Percentiles rank a stretch among this genome's conserved stretches.
Conservation (phyloP, 768 basidiomycete species). For the Tricholoma bakamatsutake region DNA sequence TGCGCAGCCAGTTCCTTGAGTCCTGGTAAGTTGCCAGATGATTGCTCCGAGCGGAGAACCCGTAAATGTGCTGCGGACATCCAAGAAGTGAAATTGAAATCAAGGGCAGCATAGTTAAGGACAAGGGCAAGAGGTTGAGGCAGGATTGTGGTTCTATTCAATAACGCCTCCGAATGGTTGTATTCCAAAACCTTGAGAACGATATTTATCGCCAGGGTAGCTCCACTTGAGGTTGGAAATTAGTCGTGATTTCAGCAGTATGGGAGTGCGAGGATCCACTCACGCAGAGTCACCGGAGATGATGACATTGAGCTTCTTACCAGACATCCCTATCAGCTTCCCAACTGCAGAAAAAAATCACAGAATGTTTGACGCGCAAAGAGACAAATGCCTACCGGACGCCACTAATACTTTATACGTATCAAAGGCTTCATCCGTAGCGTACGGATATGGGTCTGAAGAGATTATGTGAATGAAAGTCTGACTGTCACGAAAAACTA, state of each 20-base stretch:
- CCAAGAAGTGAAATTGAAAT: slow-evolving; percentile 99
- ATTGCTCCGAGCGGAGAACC: slow-evolving; percentile 83
- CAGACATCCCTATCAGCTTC: slow-evolving; percentile 79
- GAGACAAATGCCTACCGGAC: slow-evolving; percentile 36
- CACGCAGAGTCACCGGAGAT: slow-evolving; percentile 96
- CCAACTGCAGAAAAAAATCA: slow-evolving; percentile 43
- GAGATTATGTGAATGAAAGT: slow-evolving; percentile 3
- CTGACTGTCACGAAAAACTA: slow-evolving; percentile 18
- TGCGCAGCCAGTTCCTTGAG: slow-evolving; percentile 65
- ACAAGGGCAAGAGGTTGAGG: slow-evolving; percentile 79
- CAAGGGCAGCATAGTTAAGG: slow-evolving; percentile 86
- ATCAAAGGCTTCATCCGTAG: slow-evolving; percentile 93
- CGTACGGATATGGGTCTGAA: slow-evolving; percentile 93
- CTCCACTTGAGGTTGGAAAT: slow-evolving; percentile 54
- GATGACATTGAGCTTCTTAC: slow-evolving; percentile 71
- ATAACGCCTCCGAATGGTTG: slow-evolving; percentile 26
- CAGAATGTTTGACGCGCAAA: neutral
- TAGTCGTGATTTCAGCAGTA: slow-evolving; percentile 1
- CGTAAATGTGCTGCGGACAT: slow-evolving; percentile 81
- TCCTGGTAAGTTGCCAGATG: slow-evolving; percentile 72
- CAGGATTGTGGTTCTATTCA: slow-evolving; percentile 34
- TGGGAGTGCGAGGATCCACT: slow-evolving; percentile 26
- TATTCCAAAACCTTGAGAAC: slow-evolving; percentile 81
- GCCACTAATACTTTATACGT: slow-evolving; percentile 77
- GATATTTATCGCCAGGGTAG: slow-evolving; percentile 78